Evolutionary conservation across 768 basidiomycete species (phyloP).

Genomic region (Auricularia auricula-judae): DNA sequence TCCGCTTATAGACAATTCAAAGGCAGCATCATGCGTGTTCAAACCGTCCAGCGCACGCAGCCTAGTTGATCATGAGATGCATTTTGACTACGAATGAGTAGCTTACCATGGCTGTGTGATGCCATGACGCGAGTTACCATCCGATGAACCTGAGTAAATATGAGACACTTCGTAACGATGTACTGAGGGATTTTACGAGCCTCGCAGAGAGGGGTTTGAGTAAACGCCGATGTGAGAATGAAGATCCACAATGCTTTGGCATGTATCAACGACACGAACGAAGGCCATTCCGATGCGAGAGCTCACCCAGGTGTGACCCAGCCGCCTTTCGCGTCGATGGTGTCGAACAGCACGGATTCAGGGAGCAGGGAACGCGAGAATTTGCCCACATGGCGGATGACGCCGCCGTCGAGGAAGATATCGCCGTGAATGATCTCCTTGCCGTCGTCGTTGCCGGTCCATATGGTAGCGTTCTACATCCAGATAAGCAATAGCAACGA

Average conservation of each 20-base stretch:
- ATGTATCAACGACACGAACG: conserved; percentile 9
- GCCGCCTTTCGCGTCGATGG: conserved; percentile 46
- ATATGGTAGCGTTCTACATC: conserved; percentile 24
- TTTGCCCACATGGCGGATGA: conserved; percentile 48
- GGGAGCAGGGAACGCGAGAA: conserved; percentile 28
- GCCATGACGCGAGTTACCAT: conserved; percentile 56
- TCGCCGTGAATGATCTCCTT: conserved; percentile 46
- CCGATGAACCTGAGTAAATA: conserved; percentile 30
- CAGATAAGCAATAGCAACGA: conserved; percentile 25
- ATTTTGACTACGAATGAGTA: background rate
- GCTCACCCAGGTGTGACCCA: conserved; percentile 58
- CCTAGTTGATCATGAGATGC: conserved; percentile 11
- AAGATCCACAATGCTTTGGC: conserved; percentile 42
- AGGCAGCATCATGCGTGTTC: conserved; percentile 75
- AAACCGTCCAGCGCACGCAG: conserved; percentile 75
- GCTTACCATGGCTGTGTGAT: conserved; percentile 50
- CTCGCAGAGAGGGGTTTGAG: conserved; percentile 39
- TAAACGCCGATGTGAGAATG: conserved; percentile 74
- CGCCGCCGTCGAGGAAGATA: conserved; percentile 55
- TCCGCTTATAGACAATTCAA: conserved; percentile 65
- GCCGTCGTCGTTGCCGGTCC: conserved; percentile 50
- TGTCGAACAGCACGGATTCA: conserved; percentile 32
- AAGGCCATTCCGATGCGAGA: conserved; percentile 10
- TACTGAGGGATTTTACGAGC: no score
- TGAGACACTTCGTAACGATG: no score